phyloP scores from a whole-genome alignment of 2,329 filamentous ascomycete genomes.

The Mycosphaerella sp. region DNA sequence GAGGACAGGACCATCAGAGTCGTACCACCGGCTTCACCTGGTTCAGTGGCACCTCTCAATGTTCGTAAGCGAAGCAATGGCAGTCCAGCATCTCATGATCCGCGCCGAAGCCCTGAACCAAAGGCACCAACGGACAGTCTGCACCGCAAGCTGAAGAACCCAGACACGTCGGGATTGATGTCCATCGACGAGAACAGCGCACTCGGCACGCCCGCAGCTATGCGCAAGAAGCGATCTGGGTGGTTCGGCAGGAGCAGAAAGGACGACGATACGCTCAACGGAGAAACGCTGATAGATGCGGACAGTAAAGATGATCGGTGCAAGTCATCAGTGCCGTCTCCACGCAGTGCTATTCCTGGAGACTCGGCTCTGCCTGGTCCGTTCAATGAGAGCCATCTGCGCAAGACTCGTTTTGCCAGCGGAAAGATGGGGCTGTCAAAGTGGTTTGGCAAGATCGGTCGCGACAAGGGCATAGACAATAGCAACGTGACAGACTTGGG shows the following conservation, averaged over 20 bases:
- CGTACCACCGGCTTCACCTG: constrained; percentile 48
- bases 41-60: constrained; percentile 48
- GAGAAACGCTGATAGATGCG: constrained; percentile 2
- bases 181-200: constrained; percentile 29
- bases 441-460: constrained; percentile 47
- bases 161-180: constrained; percentile 20
- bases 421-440: constrained; percentile 47
- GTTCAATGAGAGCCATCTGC: constrained; percentile 42
- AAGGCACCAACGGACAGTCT: constrained; percentile 22
- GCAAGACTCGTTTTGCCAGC: constrained; percentile 31
- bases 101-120: constrained; percentile 11
- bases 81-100: constrained; percentile 24
- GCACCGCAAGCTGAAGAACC: constrained; percentile 14
- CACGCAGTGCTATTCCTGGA: constrained; percentile 26
- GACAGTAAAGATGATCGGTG: constrained; percentile 17
- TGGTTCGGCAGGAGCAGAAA: constrained; percentile 40
- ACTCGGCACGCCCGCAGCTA: constrained; percentile 21
- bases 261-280: constrained; percentile 13
- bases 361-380: constrained; percentile 30
- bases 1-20: constrained; percentile 49
- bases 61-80: constrained; percentile 46
- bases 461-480: constrained; percentile 26
- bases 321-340: constrained; percentile 26
- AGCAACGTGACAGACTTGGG: constrained; percentile 15
- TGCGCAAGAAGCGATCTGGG: constrained; percentile 41